Conservation (phyloP, 257 asterid species). For the Thymus quinquecostatus region DNA sequence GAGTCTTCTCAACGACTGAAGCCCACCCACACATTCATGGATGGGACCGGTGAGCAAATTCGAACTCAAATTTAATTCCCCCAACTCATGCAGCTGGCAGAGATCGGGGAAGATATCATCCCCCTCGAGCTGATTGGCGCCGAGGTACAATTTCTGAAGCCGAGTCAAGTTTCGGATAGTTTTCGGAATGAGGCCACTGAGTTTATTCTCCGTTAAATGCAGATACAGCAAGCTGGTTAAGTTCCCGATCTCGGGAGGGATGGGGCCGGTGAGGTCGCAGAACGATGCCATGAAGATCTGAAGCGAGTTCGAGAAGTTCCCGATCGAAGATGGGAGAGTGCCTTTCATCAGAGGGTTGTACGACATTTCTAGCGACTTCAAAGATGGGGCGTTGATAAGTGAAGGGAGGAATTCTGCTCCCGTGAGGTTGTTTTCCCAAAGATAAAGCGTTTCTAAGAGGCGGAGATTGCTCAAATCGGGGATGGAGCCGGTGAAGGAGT, state of each 20-base stretch:
- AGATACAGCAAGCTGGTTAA: slow-evolving; percentile 6
- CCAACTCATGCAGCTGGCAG: background rate
- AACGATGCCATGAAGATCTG: background rate
- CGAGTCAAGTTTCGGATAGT: background rate
- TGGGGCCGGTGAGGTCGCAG: slow-evolving; percentile 25
- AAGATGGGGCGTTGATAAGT: slow-evolving; percentile 30
- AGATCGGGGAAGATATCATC: too few species aligned
- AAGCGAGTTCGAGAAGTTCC: slow-evolving; percentile 31
- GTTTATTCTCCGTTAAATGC: background rate
- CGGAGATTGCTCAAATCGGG: slow-evolving; percentile 42
- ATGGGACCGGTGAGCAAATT: background rate
- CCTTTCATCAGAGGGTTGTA: slow-evolving; percentile 35
- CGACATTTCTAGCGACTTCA: slow-evolving; percentile 20
- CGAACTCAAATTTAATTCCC: background rate
- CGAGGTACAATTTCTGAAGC: slow-evolving; percentile 11
- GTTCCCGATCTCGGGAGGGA: slow-evolving; percentile 36
- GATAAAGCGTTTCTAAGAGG: slow-evolving; percentile 16
- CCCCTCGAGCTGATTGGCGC: too few species aligned
- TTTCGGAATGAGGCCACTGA: slow-evolving; percentile 20
- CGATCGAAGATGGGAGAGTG: slow-evolving; percentile 29
- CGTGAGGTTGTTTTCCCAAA: slow-evolving; percentile 45
- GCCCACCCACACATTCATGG: slow-evolving; percentile 4
- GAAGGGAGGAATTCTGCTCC: slow-evolving; percentile 28
- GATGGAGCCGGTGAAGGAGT: slow-evolving; percentile 39
- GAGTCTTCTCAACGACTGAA: background rate